Evolutionary conservation across 164 flowering plant species (phyloP).

Genomic region (Nymphaea colorata): DNA sequence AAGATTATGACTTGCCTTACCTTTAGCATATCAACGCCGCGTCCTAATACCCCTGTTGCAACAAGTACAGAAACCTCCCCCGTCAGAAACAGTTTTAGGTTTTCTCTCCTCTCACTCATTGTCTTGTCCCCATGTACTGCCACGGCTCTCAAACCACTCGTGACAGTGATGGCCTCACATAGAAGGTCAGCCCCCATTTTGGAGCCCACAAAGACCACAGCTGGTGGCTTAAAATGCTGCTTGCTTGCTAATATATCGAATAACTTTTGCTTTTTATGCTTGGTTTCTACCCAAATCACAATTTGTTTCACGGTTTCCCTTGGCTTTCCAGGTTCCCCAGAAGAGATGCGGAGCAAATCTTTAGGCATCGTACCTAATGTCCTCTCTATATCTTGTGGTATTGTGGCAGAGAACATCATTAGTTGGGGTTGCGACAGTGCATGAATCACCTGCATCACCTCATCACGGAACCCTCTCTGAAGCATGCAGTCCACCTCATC

Average conservation of each 20-base stretch:
- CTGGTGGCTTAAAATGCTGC: constrained; percentile 81
- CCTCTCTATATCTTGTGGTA: constrained; percentile 57
- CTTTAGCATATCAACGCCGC: constrained; percentile 69
- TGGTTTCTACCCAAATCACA: constrained; percentile 82
- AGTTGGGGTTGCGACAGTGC: constrained; percentile 71
- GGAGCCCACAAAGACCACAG: constrained; percentile 78
- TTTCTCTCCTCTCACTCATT: constrained; percentile 86
- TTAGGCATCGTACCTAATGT: constrained; percentile 47
- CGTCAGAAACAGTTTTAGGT: constrained; percentile 44
- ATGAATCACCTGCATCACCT: constrained; percentile 73
- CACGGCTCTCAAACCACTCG: constrained; percentile 54
- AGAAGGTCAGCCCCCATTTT: constrained; percentile 85
- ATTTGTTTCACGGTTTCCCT: constrained; percentile 66
- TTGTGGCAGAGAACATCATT: constrained; percentile 80
- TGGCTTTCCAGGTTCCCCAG: constrained; percentile 52
- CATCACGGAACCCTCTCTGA: constrained; percentile 74
- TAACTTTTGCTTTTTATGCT: constrained; percentile 80
- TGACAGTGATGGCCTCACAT: constrained; percentile 54
- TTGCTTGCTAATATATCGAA: constrained; percentile 71
- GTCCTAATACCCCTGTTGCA: constrained; percentile 77
- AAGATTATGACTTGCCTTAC: constrained; percentile 86
- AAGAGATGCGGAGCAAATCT: constrained; percentile 32
- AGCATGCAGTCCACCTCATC: constrained; percentile 98
- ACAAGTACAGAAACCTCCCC: constrained; percentile 79
- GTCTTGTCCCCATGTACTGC: constrained; percentile 86